Evolutionary conservation across 352 stramenopile genomes (phyloP), one percentile per base, ranked within the genome.

Genomic region (Globisporangium iwayamae): DNA sequence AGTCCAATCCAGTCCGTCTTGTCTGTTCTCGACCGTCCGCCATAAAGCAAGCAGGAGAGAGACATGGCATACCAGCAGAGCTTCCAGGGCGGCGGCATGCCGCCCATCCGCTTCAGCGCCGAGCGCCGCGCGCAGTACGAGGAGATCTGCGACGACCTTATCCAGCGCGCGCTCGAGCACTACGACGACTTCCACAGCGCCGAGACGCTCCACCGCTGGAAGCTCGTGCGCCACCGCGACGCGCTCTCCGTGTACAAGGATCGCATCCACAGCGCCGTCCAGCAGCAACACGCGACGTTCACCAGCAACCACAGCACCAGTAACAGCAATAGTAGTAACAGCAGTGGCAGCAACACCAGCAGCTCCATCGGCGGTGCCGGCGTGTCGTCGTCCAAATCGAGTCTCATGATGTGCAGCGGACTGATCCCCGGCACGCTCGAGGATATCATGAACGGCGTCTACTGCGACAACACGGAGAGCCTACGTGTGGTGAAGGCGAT

Each of bases 131-230:
- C 74, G 43, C 64, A 78, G n/a, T 75, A 74, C 65, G 81, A 88
- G 47, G 68, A 69, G 0, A 68, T 71, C 30, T 83, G 79, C 51
- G 75, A 90, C 65, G 75, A 85, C 56, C 72, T 90, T 14, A 74
- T 90, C 46, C 75, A 90, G 47, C 72, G 70, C 53, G 70, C 81
- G 38, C 74, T 90, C 2, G 56, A 71, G 30, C 71, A 79, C 54
- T 78, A 88, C 65, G 74, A 85, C 30, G 67, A 75, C 6, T 90
- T 90, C 66, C 81, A 90, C 65, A 56, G 48, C 18, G 60, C 75
- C 25, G 65, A 67, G 30, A 57, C 52, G 10, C 66, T 73, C 20
- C 68, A 82, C 28, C 69, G 72, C 8, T 90, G 81, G 81, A 82
- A 85, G 63, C 75, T 85, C 50, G 65, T 88, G 14, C 79, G 78